phyloP scores from a whole-genome alignment of 164 flowering plant species.

The Aristolochia californica region DNA sequence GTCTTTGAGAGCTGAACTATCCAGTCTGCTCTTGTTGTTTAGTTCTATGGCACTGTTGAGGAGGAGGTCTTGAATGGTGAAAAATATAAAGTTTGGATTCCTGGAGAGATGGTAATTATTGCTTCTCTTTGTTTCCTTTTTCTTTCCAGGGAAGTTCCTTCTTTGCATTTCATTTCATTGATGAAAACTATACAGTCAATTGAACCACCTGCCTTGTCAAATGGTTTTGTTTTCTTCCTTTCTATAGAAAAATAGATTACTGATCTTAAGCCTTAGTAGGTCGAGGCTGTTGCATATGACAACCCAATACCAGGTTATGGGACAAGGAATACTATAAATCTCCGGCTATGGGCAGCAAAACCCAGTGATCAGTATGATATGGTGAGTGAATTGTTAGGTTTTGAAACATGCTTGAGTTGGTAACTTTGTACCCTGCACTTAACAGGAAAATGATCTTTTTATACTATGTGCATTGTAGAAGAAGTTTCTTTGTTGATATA shows the following conservation, averaged over 20 bases:
- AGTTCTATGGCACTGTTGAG: constrained; percentile 52
- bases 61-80: constrained; percentile 35
- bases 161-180: no score
- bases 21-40: background rate
- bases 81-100: constrained; percentile 39
- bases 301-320: constrained; percentile 61
- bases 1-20: background rate
- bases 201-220: no score
- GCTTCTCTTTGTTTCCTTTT: no score
- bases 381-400: constrained; percentile 16
- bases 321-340: constrained; percentile 44
- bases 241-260: background rate
- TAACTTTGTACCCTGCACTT: no score
- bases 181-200: no score
- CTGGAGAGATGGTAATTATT: constrained; percentile 38
- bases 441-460: no score
- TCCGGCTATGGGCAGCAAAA: constrained; percentile 60
- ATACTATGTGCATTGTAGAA: no score
- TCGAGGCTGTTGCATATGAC: constrained; percentile 61
- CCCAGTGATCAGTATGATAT: constrained; percentile 45
- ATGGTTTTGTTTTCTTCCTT: no score
- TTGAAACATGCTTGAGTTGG: background rate
- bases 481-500: no score
- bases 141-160: no score
- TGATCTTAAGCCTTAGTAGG: constrained; percentile 15